Evolutionary conservation across 83 land plant genomes (phyloP), one percentile per base, ranked within the genome.

Genomic region (Thuja plicata): DNA sequence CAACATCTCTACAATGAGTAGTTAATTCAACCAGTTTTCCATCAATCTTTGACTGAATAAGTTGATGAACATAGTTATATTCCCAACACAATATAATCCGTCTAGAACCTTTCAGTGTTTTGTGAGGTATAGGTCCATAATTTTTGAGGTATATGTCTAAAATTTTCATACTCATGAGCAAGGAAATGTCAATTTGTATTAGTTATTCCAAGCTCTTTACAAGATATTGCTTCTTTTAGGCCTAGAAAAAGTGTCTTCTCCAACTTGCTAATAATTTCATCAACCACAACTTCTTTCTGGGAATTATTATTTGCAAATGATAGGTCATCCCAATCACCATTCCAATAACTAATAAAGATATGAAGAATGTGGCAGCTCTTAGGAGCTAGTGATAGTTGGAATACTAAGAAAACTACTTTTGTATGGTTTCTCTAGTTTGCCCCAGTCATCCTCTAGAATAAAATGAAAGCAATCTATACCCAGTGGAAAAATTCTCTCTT

Each of bases 351-450:
- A 76, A 98, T 97, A 87, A 98, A 98, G 80, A 96, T 92, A 88
- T 97, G 99, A 91, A 98, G 96, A 93, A 97, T 97, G 87, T 98
- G 99, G 80, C 89, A 92, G 6, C 96, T 97, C 37, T 94, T 90
- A 52, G 98, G 99, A 87, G 98, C 99, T 77, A 98, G 89, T 4
- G 99, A 98, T 89, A 78, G 99, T 98, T 78, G 99, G 99, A 89
- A 98, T 98, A 92, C 99, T 98, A 86, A 98, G 88, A 91, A 98
- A 98, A 73, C 97, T 98, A 76, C 96, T 98, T 79, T 97, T 95
- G 92, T 97, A 97, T 12, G 97, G 96, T 87, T 94, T 92, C 89
- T 98, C 96, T 83, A 98, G 86, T 21, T 88, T 93, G 34, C 52
- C 88, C 98, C 97, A 98, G 46, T 93, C 93, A 88, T 93, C 92